Base-by-base conservation (phyloP, 1,284 basidiomycete species). In the Moesziomyces sp. region DNA sequence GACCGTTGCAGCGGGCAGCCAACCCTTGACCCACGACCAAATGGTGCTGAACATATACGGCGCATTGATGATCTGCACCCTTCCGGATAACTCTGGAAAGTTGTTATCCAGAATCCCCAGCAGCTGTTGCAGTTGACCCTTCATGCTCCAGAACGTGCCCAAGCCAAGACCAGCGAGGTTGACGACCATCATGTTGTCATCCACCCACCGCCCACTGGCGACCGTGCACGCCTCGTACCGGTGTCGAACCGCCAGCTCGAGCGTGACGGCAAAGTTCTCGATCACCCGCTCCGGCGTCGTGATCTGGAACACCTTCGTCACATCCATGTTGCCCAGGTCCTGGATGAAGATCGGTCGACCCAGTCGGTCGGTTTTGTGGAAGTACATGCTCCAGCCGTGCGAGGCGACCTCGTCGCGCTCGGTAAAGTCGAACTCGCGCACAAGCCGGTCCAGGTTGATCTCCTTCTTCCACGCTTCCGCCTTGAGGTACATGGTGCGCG, bases 1-100 rank as follows among this genome's bases (percentile, higher is more conserved):
- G 28, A 74, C 79, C 8, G 82, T 83, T 8, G 60, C 76, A 2
- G 49, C 38, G 3, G 82, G 82, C 23, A 83, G 59, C 82, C 82
- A 83, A 16, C 76, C 79, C 28, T 83, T 83, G 46, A 83, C 58
- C 63, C 71, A 80, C 9, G 65, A 49, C 78, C 79, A 83, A 45
- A 81, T 79, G 3, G 78, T 81, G 47, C 63, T 72, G 42, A 82
- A 82, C 46, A 81, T 77, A 47, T 74, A 77, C 3, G 79, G 80
- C 14, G 79, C 78, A 52, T 83, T 83, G 60, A 83, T 83, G 58
- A 83, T 82, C 59, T 82, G 81, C 11, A 83, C 79, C n/a, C 77
- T 58, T 0, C 82, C 82, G 0, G 57, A 64, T 3, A 83, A 56
- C 46, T 83, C 82, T 6, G 82, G 82, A 51, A 79, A 83, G 52